Percentiles rank a stretch among this genome's conserved stretches.
Evolutionary conservation across 306 rosid species (phyloP).

Genomic region (Fagus crenata): DNA sequence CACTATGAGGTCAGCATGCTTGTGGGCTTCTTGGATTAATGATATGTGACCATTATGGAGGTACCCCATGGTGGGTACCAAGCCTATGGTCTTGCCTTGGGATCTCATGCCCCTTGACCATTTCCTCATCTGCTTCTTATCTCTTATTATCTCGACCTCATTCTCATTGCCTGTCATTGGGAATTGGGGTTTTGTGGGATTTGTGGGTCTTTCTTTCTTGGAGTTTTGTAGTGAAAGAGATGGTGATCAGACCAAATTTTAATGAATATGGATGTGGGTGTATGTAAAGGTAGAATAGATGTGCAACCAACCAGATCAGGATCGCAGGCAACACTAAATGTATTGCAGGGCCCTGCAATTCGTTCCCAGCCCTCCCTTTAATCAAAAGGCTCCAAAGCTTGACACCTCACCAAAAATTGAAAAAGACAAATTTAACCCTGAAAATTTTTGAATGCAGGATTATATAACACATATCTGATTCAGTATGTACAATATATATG

Average conservation of each 20-base stretch:
- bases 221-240: not conserved
- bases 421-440: too few relatives aligned
- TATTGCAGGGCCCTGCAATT: too few relatives aligned
- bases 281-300: too few relatives aligned
- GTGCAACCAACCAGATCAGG: too few relatives aligned
- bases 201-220: not conserved
- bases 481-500: too few relatives aligned
- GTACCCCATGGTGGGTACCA: conserved; percentile 93
- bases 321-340: too few relatives aligned
- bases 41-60: conserved; percentile 86
- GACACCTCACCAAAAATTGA: too few relatives aligned
- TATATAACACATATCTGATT: too few relatives aligned
- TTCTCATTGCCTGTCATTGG: conserved; percentile 42
- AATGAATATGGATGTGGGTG: too few relatives aligned
- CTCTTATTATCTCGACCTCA: conserved; percentile 50
- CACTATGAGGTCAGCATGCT: conserved; percentile 45
- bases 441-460: too few relatives aligned
- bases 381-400: too few relatives aligned
- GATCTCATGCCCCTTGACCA: conserved; percentile 85
- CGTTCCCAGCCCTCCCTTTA: too few relatives aligned
- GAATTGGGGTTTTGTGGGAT: not conserved
- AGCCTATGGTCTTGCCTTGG: conserved; percentile 54
- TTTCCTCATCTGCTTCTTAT: conserved; percentile 58
- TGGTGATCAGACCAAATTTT: not conserved
- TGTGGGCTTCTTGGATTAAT: conserved; percentile 57